Percentiles rank a stretch among this genome's conserved stretches.
Conservation (phyloP, 2,329 filamentous ascomycete genomes). For the Pseudocercospora ulei region DNA sequence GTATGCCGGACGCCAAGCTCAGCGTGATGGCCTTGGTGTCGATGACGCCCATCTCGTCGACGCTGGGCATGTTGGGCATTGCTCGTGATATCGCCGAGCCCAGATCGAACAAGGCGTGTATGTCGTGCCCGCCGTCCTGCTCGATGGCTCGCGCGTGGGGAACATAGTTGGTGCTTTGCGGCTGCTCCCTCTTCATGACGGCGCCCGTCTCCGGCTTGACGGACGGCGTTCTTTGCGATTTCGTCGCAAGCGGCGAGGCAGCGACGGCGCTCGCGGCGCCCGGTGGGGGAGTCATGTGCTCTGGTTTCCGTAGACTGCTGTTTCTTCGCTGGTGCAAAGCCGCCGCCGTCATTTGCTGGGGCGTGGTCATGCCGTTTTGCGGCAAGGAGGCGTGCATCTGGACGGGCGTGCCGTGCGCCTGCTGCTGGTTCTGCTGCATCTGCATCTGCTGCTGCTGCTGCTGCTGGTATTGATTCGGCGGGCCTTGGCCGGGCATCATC, state of each 20-base stretch:
- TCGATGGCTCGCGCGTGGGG: slow-evolving; percentile 25
- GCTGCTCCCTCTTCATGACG: slow-evolving; percentile 32
- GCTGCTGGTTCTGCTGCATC: slow-evolving; percentile 26
- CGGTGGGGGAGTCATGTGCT: slow-evolving; percentile 29
- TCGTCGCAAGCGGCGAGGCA: slow-evolving; percentile 28
- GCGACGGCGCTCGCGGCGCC: slow-evolving; percentile 17
- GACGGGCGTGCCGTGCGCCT: slow-evolving; percentile 37
- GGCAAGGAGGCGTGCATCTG: slow-evolving; percentile 43
- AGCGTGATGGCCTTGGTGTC: slow-evolving; percentile 84
- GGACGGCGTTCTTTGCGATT: slow-evolving; percentile 28
- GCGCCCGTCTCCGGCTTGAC: slow-evolving; percentile 28
- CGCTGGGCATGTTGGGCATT: slow-evolving; percentile 64
- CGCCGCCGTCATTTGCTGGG: slow-evolving; percentile 38
- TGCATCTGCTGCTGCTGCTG: slow-evolving; percentile 27
- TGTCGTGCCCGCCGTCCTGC: slow-evolving; percentile 58
- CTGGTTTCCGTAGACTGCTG: slow-evolving; percentile 27
- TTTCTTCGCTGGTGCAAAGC: slow-evolving; percentile 32
- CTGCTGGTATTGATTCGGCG: slow-evolving; percentile 23
- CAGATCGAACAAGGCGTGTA: slow-evolving; percentile 54
- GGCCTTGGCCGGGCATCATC: slow-evolving; percentile 28
- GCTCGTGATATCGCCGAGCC: slow-evolving; percentile 57
- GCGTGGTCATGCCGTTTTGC: slow-evolving; percentile 41
- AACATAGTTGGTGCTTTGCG: slow-evolving; percentile 30
- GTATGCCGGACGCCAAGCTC: slow-evolving; percentile 80
- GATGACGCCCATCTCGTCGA: slow-evolving; percentile 73